Base-by-base conservation (phyloP, 768 basidiomycete genomes). In the Xerocomellus intermedius region DNA sequence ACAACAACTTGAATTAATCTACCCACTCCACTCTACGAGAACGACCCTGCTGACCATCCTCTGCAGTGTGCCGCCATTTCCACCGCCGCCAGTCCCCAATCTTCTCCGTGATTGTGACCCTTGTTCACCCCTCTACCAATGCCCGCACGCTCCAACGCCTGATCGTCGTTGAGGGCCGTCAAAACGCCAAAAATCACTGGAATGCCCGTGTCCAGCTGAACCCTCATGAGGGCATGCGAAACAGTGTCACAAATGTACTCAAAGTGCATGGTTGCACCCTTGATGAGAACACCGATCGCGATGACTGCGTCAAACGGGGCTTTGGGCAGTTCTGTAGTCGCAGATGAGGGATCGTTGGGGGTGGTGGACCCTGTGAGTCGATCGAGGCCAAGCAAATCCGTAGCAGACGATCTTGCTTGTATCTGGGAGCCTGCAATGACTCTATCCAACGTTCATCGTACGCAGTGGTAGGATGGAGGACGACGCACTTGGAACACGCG, bases 211-310 rank as follows among this genome's bases (percentile, higher is more conserved):
- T 98, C 96, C 63, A 98, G 77, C 74, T 96, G 94, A 21, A 98
- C 84, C 64, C 82, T 83, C 97, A 98, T 99, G 60, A 99, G 78
- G 42, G 87, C 94, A 64, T 98, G 90, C 39, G 93, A 86, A 55
- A 98, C 95, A 57, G 86, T 84, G 65, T 98, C 94, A 72, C 83
- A 91, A 72, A 98, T 99, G 80, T 99, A 99, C 72, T 99, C 97
- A 72, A 98, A 99, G 76, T 99, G 97, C 94, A 97, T 97, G 17
- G 97, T 98, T 1, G 85, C 79, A 49, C 97, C 96, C 71, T 99
- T 99, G 79, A 99, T 97, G 69, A 99, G 86, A 36, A 96, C 94
- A 14, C 97, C 97, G 66, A 98, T 92, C 50, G 97, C 94, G 69
- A 99, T 96, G 60, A 97, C 86, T 14, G 94, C 97, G 70, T 96